A percentile compares a stretch with the other conserved stretches of the same genome.
phyloP scores from a whole-genome alignment of 78 protist genomes.

The Pigoraptor vietnamica region DNA sequence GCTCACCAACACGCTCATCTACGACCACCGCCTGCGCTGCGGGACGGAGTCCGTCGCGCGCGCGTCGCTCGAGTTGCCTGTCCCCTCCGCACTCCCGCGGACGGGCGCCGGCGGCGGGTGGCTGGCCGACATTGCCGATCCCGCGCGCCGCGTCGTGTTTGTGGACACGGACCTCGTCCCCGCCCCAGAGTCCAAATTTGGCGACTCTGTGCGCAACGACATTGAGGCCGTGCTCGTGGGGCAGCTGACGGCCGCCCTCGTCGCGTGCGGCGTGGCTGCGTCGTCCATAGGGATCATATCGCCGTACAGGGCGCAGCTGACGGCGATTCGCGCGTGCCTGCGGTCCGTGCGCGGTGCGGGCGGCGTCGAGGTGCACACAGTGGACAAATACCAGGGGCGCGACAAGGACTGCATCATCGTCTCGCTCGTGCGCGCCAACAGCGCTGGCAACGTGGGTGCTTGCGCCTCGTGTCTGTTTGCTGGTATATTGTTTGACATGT shows the following conservation, averaged over 20 bases:
- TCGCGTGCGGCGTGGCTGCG: neutral
- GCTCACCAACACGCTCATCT: conserved; percentile 47
- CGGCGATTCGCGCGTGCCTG: neutral
- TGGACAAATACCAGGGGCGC: conserved; percentile 83
- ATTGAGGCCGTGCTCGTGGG: neutral
- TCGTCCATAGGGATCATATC: conserved; percentile 69
- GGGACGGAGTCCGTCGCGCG: conserved; percentile 32
- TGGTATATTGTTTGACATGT: neutral
- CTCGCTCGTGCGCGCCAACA: conserved; percentile 51
- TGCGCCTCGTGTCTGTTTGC: neutral
- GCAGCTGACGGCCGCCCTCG: neutral
- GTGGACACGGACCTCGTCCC: conserved; percentile 28
- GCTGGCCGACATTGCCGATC: neutral
- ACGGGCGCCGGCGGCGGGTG: neutral
- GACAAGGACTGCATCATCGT: conserved; percentile 79
- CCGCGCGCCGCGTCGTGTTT: conserved; percentile 3
- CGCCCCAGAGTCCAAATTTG: neutral
- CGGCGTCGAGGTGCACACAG: conserved; percentile 48
- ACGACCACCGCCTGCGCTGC: conserved; percentile 35
- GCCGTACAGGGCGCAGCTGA: conserved; percentile 71
- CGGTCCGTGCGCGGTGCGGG: neutral
- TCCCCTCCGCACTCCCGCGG: neutral
- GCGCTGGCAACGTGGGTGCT: conserved; percentile 15
- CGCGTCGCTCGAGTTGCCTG: neutral
- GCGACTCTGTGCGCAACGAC: neutral